These are phyloP conservation scores for Colletotrichum tropicicola DNA, from an alignment of 2,329 filamentous ascomycete genomes.

Conservation along the genomic window DNA sequence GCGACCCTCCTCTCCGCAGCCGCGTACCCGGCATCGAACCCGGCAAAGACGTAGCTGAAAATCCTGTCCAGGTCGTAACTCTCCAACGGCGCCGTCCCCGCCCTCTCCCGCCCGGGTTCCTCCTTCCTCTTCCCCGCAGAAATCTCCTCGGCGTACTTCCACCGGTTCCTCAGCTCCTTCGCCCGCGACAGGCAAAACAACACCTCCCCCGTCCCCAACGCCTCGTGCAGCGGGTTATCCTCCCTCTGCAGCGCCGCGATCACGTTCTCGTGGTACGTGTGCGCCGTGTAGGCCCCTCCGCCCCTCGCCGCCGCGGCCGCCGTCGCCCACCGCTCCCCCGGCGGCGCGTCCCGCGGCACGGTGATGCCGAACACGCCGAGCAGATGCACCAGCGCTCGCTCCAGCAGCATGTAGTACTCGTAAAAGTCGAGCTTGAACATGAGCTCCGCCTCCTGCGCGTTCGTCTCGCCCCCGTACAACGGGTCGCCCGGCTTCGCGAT, in stretches of 20 bases:
- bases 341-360: conserved; percentile 51
- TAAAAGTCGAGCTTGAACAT: conserved; percentile 85
- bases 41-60: conserved; percentile 63
- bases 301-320: conserved; percentile 6
- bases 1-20: conserved; percentile 58
- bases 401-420: conserved; percentile 78
- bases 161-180: conserved; percentile 76
- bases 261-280: conserved; percentile 74
- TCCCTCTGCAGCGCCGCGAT: conserved; percentile 67
- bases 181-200: conserved; percentile 68
- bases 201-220: conserved; percentile 64
- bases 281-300: conserved; percentile 32
- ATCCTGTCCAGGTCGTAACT: conserved; percentile 71
- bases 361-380: conserved; percentile 70
- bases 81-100: conserved; percentile 53
- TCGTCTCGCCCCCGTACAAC: conserved; percentile 42
- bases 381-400: conserved; percentile 74
- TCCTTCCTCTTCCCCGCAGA: conserved; percentile 33
- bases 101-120: conserved; percentile 7
- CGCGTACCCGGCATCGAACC: conserved; percentile 65
- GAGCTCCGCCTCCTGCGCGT: conserved; percentile 60
- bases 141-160: conserved; percentile 74
- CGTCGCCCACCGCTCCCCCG: not conserved
- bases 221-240: conserved; percentile 62
- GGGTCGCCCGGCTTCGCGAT: conserved; percentile 41